These are phyloP conservation scores for Vanrija sp. DNA, from an alignment of 1,284 basidiomycete species.

Conservation along the genomic window DNA sequence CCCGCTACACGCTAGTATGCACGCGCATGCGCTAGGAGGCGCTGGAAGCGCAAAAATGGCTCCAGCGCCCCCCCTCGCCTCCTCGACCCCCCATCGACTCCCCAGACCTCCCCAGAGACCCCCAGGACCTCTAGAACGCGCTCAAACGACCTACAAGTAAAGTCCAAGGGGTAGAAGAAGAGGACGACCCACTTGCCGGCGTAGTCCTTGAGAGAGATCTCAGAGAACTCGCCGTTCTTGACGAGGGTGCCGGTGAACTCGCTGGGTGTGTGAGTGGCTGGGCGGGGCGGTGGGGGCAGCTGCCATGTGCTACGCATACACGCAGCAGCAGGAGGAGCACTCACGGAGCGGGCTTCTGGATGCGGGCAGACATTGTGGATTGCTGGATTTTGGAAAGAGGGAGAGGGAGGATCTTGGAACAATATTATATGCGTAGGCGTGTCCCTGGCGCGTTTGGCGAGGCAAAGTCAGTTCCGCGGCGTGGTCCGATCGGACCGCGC, in stretches of 20 bases:
- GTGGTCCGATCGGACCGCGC: too few relatives aligned
- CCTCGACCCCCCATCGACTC: too few relatives aligned
- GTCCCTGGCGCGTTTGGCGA: too few relatives aligned
- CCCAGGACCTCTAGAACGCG: constrained; percentile 31
- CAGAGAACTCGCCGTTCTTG: constrained; percentile 68
- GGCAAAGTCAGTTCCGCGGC: too few relatives aligned
- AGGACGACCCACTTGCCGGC: constrained; percentile 80
- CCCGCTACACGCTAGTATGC: too few relatives aligned
- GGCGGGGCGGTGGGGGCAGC: background rate
- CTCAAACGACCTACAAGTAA: constrained; percentile 19
- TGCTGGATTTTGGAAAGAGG: too few relatives aligned
- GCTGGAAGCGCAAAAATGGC: too few relatives aligned
- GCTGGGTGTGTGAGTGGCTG: constrained; percentile 14
- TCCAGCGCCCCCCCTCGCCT: too few relatives aligned
- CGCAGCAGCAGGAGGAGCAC: constrained; percentile 6
- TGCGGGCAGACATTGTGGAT: constrained; percentile 18
- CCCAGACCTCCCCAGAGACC: too few relatives aligned
- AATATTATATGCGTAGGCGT: too few relatives aligned
- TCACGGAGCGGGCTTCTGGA: constrained; percentile 47
- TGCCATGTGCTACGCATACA: background rate
- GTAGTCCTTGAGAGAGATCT: constrained; percentile 67
- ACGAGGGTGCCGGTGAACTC: constrained; percentile 70
- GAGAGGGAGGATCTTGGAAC: too few relatives aligned
- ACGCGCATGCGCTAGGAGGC: too few relatives aligned
- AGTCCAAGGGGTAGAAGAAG: constrained; percentile 70